Evolutionary conservation across 2,329 filamentous ascomycete genomes (phyloP), one percentile per base, ranked within the genome.

Genomic region (Trichoderma polysporum): DNA sequence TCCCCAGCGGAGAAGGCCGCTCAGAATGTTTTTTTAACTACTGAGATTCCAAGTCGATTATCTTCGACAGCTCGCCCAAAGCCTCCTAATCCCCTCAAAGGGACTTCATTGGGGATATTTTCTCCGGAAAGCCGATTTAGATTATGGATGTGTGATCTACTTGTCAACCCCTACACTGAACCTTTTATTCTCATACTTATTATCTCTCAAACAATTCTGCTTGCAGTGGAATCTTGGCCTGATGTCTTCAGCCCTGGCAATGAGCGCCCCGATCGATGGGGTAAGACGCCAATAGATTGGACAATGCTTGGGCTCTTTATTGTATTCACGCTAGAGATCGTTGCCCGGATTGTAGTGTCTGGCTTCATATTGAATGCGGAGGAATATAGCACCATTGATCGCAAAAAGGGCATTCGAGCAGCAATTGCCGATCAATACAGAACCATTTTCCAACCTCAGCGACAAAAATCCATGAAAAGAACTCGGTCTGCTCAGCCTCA

Each of bases 351-450:
- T 49, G 90, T 99, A 68, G 96, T 99, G 0, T 99, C 95, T 0
- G 96, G 95, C 0, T 91, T 99, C 72, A 84, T 99, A 35, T 83
- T 97, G 71, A 99, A 99, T 75, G 91, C 95, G 1, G 82, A 88
- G 9, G 94, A 97, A 75, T 97, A 97, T 78, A 97, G 92, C 78
- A 96, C 93, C 5, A 91, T 96, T 69, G 91, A 96, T 77, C 87
- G 92, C 62, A 87, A 90, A 70, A 84, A 90, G 35, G 92, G 93
- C 12, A 79, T 97, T 9, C 88, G 87, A 61, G 88, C 90, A 70
- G 91, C 90, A 12, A 82, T 97, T 22, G 81, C 88, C 49, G 89
- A 92, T 69, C 94, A 94, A 78, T 91, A 92, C 68, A 88, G 88
- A 68, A 85, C 87, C 25, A 84, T 97, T 27, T 96, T 98, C 75